Conservation (phyloP, 345 rosid species). For the Conringia planisiliqua region DNA sequence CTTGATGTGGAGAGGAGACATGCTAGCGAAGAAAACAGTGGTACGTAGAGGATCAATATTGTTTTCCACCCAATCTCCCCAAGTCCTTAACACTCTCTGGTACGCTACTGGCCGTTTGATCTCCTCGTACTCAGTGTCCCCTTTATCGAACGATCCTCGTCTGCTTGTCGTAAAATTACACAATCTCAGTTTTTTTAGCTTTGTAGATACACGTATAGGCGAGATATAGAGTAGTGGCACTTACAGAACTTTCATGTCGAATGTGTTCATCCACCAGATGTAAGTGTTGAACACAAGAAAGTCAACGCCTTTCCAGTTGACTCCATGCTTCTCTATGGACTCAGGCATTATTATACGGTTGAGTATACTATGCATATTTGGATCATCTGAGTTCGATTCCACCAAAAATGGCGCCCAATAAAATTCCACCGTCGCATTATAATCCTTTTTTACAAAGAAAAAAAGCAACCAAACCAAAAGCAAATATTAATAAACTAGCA, state of each 20-base stretch:
- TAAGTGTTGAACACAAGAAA: conserved; percentile 86
- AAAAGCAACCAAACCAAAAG: not conserved
- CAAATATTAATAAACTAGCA: not conserved
- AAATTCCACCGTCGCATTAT: conserved; percentile 92
- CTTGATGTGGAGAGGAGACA: conserved; percentile 96
- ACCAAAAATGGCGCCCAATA: conserved; percentile 98
- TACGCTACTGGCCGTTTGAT: conserved; percentile 72
- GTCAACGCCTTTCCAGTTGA: conserved; percentile 77
- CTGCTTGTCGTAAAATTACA: conserved; percentile 34
- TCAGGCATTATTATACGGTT: conserved; percentile 87
- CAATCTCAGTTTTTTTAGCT: not conserved
- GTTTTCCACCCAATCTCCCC: conserved; percentile 81
- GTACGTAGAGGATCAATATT: conserved; percentile 73
- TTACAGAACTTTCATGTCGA: conserved; percentile 74
- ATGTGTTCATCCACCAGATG: conserved; percentile 99
- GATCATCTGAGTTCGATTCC: conserved; percentile 90
- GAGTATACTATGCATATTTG: conserved; percentile 69
- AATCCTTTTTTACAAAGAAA: conserved; percentile 43
- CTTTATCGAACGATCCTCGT: conserved; percentile 82
- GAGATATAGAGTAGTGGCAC: conserved; percentile 7
- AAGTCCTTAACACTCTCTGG: conserved; percentile 66
- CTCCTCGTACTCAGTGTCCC: conserved; percentile 68
- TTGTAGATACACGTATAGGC: not conserved
- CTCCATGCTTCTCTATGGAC: conserved; percentile 77
- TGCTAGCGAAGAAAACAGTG: conserved; percentile 84